phyloP scores from a whole-genome alignment of 208 protist genomes.

The Sergeia podlipaevii region DNA sequence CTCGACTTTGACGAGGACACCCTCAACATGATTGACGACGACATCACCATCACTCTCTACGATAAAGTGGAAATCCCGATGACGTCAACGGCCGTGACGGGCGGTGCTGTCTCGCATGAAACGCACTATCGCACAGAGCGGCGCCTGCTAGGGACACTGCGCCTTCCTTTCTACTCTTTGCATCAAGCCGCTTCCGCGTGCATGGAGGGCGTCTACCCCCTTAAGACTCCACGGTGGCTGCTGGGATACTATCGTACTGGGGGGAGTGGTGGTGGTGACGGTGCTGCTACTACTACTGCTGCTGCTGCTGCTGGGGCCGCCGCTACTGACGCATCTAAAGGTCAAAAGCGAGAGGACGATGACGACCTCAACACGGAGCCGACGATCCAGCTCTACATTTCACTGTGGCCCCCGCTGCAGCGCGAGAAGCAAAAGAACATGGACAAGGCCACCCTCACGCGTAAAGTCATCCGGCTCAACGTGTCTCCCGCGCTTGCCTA shows the following conservation, averaged over 20 bases:
- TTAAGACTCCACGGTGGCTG: slow-evolving; percentile 68
- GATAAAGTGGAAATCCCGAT: slow-evolving; percentile 80
- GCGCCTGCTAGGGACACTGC: slow-evolving; percentile 67
- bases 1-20: slow-evolving; percentile 86
- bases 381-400: slow-evolving; percentile 75
- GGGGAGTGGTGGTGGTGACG: slow-evolving; percentile 1
- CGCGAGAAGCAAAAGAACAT: slow-evolving; percentile 29
- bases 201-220: slow-evolving; percentile 70
- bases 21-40: slow-evolving; percentile 78
- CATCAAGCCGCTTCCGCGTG: slow-evolving; percentile 56
- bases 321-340: background rate
- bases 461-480: slow-evolving; percentile 35
- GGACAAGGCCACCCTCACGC: slow-evolving; percentile 21
- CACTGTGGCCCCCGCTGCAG: slow-evolving; percentile 71
- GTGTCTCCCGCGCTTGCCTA: slow-evolving; percentile 53
- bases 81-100: slow-evolving; percentile 23
- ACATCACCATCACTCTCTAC: slow-evolving; percentile 73
- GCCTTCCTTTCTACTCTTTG: slow-evolving; percentile 73
- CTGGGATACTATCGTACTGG: slow-evolving; percentile 48
- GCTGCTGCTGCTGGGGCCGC: background rate
- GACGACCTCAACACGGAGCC: slow-evolving; percentile 14
- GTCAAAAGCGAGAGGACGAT: background rate
- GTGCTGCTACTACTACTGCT: background rate
- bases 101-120: slow-evolving; percentile 60
- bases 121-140: slow-evolving; percentile 85